A percentile compares a stretch with the other conserved stretches of the same genome.
Conservation (phyloP, 2,329 filamentous ascomycete species). For the Elsinoe necatrix region DNA sequence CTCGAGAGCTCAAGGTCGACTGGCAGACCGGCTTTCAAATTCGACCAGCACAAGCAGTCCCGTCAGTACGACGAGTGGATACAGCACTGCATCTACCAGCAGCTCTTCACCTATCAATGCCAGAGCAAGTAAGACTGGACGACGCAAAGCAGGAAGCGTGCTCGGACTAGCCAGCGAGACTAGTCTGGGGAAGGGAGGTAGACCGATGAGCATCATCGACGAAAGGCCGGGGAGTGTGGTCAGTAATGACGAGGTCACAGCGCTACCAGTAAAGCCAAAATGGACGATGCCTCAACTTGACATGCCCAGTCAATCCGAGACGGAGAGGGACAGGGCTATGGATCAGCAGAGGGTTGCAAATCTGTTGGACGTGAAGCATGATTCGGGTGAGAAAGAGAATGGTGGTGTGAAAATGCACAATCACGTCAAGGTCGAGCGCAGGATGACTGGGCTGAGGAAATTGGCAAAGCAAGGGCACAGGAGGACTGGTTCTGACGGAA, state of each 20-base stretch:
- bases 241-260: slow-evolving; percentile 1
- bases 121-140: not conserved
- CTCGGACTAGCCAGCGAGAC: not conserved
- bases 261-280: not conserved
- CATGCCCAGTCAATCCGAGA: not conserved
- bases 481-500: not conserved
- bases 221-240: slow-evolving; percentile 10
- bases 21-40: not conserved
- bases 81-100: not conserved
- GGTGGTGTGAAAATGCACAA: not conserved
- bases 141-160: not conserved
- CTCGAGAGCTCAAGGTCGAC: not conserved
- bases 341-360: not conserved
- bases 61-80: not conserved
- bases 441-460: slow-evolving; percentile 8
- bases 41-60: not conserved
- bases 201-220: slow-evolving; percentile 15
- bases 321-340: not conserved
- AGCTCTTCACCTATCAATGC: not conserved
- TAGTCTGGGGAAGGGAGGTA: not conserved
- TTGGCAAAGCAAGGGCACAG: not conserved
- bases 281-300: not conserved
- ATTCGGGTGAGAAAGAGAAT: not conserved
- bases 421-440: not conserved
- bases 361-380: not conserved